Conservation (phyloP, 768 basidiomycete species). For the button mushroom (Agaricus bisporus) region DNA sequence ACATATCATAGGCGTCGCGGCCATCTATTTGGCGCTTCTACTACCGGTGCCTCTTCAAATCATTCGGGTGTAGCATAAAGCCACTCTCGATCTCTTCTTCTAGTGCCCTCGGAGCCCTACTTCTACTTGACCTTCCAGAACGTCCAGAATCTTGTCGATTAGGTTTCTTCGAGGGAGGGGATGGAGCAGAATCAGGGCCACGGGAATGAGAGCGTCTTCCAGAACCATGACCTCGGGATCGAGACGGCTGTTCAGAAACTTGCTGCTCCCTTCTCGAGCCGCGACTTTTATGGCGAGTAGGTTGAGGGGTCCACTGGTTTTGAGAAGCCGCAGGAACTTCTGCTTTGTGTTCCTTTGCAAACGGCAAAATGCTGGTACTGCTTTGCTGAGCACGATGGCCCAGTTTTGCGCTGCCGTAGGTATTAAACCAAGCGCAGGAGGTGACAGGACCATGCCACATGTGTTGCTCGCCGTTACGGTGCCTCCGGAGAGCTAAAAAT, state of each 20-base stretch:
- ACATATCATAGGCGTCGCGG: neutral
- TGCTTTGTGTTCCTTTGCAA: conserved; percentile 18
- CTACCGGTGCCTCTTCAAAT: conserved; percentile 3
- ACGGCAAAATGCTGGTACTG: conserved; percentile 32
- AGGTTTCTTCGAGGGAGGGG: conserved; percentile 14
- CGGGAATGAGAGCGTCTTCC: neutral
- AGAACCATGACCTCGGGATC: neutral
- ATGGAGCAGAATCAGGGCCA: neutral
- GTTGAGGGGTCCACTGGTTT: conserved; percentile 14
- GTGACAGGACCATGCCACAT: conserved; percentile 74
- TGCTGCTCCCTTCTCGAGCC: conserved; percentile 19
- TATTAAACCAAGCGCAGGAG: conserved; percentile 65
- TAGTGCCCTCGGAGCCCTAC: conserved; percentile 26
- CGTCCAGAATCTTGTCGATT: conserved; percentile 24
- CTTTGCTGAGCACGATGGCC: conserved; percentile 29
- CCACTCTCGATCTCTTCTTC: conserved; percentile 34
- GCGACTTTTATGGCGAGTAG: conserved; percentile 22
- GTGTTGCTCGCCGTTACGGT: conserved; percentile 37
- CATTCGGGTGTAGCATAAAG: conserved; percentile 33
- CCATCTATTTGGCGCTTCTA: neutral
- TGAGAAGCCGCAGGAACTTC: conserved; percentile 18
- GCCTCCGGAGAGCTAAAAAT: conserved; percentile 35
- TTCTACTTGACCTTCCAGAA: conserved; percentile 22
- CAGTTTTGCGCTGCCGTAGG: conserved; percentile 35
- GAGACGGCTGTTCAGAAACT: conserved; percentile 4